Base-by-base conservation (phyloP, 805 yeast genomes). In the Yarrowia sp. region DNA sequence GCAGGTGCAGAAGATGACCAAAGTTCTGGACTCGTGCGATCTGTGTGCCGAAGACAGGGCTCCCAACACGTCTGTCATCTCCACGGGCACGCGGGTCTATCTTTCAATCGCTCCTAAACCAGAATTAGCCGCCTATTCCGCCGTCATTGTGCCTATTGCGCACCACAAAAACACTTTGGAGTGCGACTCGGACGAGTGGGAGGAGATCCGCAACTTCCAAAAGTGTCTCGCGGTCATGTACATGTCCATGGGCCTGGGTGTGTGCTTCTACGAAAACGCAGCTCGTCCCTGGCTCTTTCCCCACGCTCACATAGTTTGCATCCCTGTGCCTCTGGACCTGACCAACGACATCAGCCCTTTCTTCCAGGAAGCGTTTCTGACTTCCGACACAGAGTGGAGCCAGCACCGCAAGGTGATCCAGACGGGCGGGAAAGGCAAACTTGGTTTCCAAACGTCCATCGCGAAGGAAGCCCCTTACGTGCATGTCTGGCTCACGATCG, bases 381-480 rank as follows among this genome's bases (percentile, higher is more conserved):
- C 69, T 27, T 65, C 72, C 13, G 71, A 72, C 19, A 73, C 76
- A 21, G 81, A 78, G 59, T 74, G 80, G 70, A 70, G 73, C n/a
- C 69, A 72, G 31, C 77, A 75, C 24, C 72, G 74, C 47, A 69
- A 71, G 38, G 66, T 80, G 7, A 74, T 81, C 14, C 76, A 78
- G 42, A 79, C 84, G 0, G 65, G 62, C 7, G 68, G 71, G 2
- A 66, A 66, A 7, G 70, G 71, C 1, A 63, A 65, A 33, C 64
- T 42, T 21, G 70, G 69, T 14, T 69, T 69, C 62, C 69, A 74
- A 31, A 64, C 69, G 4, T 66, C 71, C 13, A 72, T 81, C 22
- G 81, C 82, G 4, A 74, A 77, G 49, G 81, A 80, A 58, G 79
- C 82, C 2, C 81, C 82, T 1, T 81, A 74, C 65, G 80, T 78